phyloP scores from a whole-genome alignment of 495 filamentous ascomycete genomes.

The Clohesyomyces aquaticus region DNA sequence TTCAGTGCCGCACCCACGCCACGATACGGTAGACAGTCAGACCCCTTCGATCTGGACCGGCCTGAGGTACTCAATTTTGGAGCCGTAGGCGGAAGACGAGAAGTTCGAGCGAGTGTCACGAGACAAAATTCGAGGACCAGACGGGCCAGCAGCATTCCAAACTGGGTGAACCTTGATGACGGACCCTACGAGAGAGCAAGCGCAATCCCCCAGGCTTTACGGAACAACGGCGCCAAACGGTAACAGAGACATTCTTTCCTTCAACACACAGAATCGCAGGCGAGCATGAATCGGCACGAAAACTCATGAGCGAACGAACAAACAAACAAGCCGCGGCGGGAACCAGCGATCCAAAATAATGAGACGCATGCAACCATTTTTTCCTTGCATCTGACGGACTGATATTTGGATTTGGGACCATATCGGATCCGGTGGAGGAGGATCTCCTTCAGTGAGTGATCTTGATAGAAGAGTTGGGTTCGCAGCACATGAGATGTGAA shows the following conservation, averaged over 20 bases:
- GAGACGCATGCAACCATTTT: too few species aligned
- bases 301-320: too few species aligned
- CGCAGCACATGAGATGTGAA: too few species aligned
- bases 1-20: conserved; percentile 14
- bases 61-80: conserved; percentile 38
- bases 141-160: conserved; percentile 29
- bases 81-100: conserved; percentile 20
- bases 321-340: too few species aligned
- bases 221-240: conserved; percentile 24
- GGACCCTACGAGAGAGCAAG: conserved; percentile 20
- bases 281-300: too few species aligned
- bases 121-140: conserved; percentile 33
- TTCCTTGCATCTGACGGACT: too few species aligned
- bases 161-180: conserved; percentile 36
- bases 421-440: too few species aligned
- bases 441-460: too few species aligned
- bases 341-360: too few species aligned
- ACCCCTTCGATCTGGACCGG: conserved; percentile 39
- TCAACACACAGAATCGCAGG: neutral
- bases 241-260: conserved; percentile 3
- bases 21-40: conserved; percentile 27
- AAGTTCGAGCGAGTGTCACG: conserved; percentile 36
- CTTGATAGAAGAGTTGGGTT: too few species aligned
- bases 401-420: too few species aligned
- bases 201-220: conserved; percentile 20